Evolutionary conservation across 805 yeast genomes (phyloP).

Genomic region (Nakazawaea ernobii): DNA sequence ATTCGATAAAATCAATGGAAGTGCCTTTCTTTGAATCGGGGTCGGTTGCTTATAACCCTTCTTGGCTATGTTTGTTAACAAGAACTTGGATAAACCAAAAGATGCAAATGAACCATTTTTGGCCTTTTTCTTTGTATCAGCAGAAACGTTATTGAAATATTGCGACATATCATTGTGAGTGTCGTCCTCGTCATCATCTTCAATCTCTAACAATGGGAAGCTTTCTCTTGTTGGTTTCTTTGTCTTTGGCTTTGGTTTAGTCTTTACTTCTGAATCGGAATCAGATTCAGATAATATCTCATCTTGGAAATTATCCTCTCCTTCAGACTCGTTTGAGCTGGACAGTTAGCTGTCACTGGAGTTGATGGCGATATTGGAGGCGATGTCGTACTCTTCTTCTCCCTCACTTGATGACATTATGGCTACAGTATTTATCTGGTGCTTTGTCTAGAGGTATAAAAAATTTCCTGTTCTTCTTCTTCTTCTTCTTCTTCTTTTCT

Average conservation of each 20-base stretch:
- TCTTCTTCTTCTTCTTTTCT: background rate
- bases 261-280: slow-evolving; percentile 32
- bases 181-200: slow-evolving; percentile 33
- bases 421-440: too few species aligned
- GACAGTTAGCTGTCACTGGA: slow-evolving; percentile 23
- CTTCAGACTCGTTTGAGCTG: slow-evolving; percentile 21
- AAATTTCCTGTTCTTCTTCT: background rate
- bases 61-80: slow-evolving; percentile 63
- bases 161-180: slow-evolving; percentile 24
- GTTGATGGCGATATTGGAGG: slow-evolving; percentile 49
- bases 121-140: slow-evolving; percentile 47
- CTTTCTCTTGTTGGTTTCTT: slow-evolving; percentile 14
- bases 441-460: too few species aligned
- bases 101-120: slow-evolving; percentile 83
- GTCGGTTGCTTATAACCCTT: slow-evolving; percentile 95
- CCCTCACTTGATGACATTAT: slow-evolving; percentile 26
- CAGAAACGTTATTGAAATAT: slow-evolving; percentile 30
- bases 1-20: slow-evolving; percentile 80
- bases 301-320: slow-evolving; percentile 40
- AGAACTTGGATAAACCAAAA: slow-evolving; percentile 74
- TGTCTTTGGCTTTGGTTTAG: slow-evolving; percentile 19
- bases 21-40: slow-evolving; percentile 94
- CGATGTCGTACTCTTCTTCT: slow-evolving; percentile 57
- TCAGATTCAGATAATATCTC: slow-evolving; percentile 46
- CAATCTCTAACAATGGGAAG: slow-evolving; percentile 38